phyloP scores from a whole-genome alignment of 2,329 filamentous ascomycete genomes.

The Dothistroma septosporum region DNA sequence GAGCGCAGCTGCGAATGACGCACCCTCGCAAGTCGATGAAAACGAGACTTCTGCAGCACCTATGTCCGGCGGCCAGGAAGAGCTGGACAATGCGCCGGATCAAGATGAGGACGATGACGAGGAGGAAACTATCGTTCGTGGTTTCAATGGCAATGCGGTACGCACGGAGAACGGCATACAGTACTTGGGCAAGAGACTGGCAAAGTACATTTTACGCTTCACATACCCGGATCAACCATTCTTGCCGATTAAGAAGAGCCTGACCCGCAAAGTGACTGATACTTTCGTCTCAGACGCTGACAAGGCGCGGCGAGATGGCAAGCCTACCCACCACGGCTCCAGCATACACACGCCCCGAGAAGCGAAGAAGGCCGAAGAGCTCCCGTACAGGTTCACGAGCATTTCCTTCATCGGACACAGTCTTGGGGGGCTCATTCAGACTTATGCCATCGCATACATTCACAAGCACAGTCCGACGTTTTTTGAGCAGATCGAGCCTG shows the following conservation, averaged over 20 bases:
- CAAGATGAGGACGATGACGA: slow-evolving; percentile 66
- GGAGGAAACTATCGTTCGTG: slow-evolving; percentile 82
- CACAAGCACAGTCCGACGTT: slow-evolving; percentile 92
- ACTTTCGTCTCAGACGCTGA: slow-evolving; percentile 45
- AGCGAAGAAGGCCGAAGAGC: slow-evolving; percentile 42
- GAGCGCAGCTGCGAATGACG: slow-evolving; percentile 4
- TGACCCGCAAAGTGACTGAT: slow-evolving; percentile 47
- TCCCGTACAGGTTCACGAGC: slow-evolving; percentile 79
- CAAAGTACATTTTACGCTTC: slow-evolving; percentile 82
- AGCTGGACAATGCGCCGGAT: slow-evolving; percentile 36
- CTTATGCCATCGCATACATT: slow-evolving; percentile 92
- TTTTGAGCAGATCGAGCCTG: slow-evolving; percentile 76
- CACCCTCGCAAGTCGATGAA: background rate
- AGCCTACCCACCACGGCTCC: slow-evolving; percentile 56
- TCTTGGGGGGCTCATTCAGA: slow-evolving; percentile 83
- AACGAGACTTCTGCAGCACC: slow-evolving; percentile 42
- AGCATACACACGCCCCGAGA: slow-evolving; percentile 52
- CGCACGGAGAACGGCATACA: slow-evolving; percentile 94
- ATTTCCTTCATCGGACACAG: slow-evolving; percentile 95
- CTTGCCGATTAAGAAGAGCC: slow-evolving; percentile 60
- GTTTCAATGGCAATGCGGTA: slow-evolving; percentile 84
- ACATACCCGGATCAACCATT: slow-evolving; percentile 94
- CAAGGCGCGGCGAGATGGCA: slow-evolving; percentile 46
- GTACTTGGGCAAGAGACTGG: slow-evolving; percentile 89
- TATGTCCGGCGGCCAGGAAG: slow-evolving; percentile 49